Evolutionary conservation across 1,139 yeast genomes (phyloP).

Genomic region (Suhomyces atakaporum): DNA sequence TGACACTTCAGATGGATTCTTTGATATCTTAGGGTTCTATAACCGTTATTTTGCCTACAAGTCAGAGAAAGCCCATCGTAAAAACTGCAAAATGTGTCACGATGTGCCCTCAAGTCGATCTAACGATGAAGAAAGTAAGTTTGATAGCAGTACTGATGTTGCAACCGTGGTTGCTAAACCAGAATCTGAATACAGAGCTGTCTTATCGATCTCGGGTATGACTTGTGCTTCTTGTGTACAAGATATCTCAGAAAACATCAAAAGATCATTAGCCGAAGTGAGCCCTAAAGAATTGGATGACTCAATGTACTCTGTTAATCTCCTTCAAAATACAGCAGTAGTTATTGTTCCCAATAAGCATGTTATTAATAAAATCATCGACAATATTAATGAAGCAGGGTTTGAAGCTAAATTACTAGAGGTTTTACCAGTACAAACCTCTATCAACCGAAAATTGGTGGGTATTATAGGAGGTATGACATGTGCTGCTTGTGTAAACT

Average conservation of each 20-base stretch:
- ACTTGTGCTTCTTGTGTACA: constrained; percentile 62
- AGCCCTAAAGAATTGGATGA: constrained; percentile 23
- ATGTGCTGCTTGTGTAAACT: constrained; percentile 68
- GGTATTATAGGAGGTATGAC: constrained; percentile 76
- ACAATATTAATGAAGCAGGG: constrained; percentile 54
- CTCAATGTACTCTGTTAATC: constrained; percentile 41
- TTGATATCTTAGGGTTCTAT: constrained; percentile 9
- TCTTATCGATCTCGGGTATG: constrained; percentile 63
- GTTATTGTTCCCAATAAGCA: constrained; percentile 54
- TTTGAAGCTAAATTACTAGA: constrained; percentile 60
- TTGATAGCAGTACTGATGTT: constrained; percentile 13
- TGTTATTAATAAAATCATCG: constrained; percentile 49
- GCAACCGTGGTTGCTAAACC: constrained; percentile 33
- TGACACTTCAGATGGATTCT: constrained; percentile 7
- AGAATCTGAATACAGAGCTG: constrained; percentile 45
- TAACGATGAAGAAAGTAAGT: constrained; percentile 5
- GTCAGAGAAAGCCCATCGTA: constrained; percentile 27
- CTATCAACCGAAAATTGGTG: constrained; percentile 49
- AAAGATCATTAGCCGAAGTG: constrained; percentile 9
- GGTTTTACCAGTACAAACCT: constrained; percentile 56
- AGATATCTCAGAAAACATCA: constrained; percentile 38
- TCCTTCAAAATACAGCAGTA: constrained; percentile 45
- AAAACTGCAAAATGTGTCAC: constrained; percentile 36
- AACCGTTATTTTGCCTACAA: constrained; percentile 9
- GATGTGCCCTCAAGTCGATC: constrained; percentile 12